Evolutionary conservation across 805 yeast species (phyloP).

Genomic region (Starmerella etchellsii): DNA sequence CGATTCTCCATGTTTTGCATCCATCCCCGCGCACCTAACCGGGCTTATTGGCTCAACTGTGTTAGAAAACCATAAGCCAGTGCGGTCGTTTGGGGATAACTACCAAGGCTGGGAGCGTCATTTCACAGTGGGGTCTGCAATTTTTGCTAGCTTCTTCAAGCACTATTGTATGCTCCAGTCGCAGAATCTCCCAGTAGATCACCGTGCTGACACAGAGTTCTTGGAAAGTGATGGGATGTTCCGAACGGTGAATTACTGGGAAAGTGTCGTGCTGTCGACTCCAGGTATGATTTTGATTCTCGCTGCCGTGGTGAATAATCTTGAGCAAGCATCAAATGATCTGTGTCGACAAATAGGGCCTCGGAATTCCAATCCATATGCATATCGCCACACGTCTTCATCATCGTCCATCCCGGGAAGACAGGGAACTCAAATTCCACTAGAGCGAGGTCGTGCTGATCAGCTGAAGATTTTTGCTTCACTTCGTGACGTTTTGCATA

Average conservation of each 20-base stretch:
- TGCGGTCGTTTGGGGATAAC: neutral
- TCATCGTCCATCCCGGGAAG: no score
- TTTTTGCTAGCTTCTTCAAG: constrained; percentile 32
- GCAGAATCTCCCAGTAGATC: constrained; percentile 14
- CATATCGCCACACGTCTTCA: no score
- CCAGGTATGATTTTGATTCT: constrained; percentile 27
- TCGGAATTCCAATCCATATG: constrained; percentile 11
- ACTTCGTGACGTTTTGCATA: constrained; percentile 30
- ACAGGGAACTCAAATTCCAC: no score
- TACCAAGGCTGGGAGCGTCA: constrained; percentile 25
- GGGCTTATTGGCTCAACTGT: neutral
- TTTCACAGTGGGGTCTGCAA: constrained; percentile 27
- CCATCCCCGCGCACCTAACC: constrained; percentile 1
- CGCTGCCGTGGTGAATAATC: constrained; percentile 20
- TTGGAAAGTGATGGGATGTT: constrained; percentile 8
- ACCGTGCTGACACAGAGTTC: constrained; percentile 2
- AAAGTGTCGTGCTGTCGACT: constrained; percentile 11
- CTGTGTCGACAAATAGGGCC: constrained; percentile 3
- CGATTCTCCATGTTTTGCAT: neutral
- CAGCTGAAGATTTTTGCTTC: constrained; percentile 26
- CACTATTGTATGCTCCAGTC: constrained; percentile 30
- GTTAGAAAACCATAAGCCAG: neutral
- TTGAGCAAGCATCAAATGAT: constrained; percentile 18
- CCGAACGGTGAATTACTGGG: neutral
- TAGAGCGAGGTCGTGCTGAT: constrained; percentile 18